Base-by-base conservation (phyloP, 2,329 filamentous ascomycete genomes). In the Bipolaris bicolor region DNA sequence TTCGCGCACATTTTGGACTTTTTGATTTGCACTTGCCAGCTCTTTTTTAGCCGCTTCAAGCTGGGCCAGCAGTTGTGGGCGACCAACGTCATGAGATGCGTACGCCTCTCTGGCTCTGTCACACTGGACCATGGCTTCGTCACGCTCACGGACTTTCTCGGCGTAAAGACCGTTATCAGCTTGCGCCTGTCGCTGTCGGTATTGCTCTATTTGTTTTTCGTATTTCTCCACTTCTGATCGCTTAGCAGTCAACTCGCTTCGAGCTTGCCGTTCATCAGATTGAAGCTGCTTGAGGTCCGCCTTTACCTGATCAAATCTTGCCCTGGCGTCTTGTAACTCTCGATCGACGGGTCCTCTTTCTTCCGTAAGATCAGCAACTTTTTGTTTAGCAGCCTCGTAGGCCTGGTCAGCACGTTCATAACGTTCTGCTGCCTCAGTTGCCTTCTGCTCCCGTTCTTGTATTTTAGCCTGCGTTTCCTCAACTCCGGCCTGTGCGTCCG, bases 131-230 rank as follows among this genome's bases (percentile, higher is more conserved):
- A 87, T 84, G 11, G 86, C 86, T 16, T 85, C 78, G 20, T 87
- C 80, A 3, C 90, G 80, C 66, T 88, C 82, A 16, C 79, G 78
- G 34, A 85, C 76, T 67, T 87, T 91, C 61, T 83, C 80, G 7
- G 84, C 80, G 68, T 90, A 86, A 22, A 85, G 85, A 24, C 89
- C 90, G 36, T 92, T 91, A 65, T 90, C 88, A 2, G 86, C 83
- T 50, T 74, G 76, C 15, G 73, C 73, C 37, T 97, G 81, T 3
- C 88, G 86, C 46, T 78, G 73, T 63, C 84, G 80, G 70, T 91
- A 88, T 3, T 81, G 79, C 2, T 71, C 60, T 29, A 88, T 84
- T 13, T 83, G 78, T 26, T 71, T 60, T 52, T 81, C 68, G 9
- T 77, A 74, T 2, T 78, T 75, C 18, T 70, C 57, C 20, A 84